Evolutionary conservation across 2,329 filamentous ascomycete species (phyloP).

Genomic region (Dactylonectria macrodidyma): DNA sequence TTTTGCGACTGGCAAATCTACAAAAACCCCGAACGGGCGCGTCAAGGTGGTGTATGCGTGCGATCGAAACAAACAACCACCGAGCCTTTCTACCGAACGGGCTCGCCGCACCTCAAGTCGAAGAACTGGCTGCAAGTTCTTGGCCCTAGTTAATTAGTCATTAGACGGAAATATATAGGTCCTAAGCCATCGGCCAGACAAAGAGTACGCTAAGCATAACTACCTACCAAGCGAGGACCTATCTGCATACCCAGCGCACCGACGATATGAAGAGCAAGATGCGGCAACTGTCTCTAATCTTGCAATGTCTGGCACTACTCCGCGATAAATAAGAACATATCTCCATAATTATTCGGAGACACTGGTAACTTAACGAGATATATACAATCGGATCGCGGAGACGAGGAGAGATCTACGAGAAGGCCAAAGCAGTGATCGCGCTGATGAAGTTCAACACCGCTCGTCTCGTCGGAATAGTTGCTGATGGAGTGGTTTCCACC

Average conservation of each 20-base stretch:
- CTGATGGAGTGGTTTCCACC: too few species aligned
- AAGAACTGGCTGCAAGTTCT: slow-evolving; percentile 33
- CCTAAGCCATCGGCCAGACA: slow-evolving; percentile 20
- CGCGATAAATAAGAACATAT: slow-evolving; percentile 35
- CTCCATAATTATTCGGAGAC: slow-evolving; percentile 29
- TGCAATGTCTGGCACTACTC: slow-evolving; percentile 29
- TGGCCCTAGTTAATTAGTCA: slow-evolving; percentile 23
- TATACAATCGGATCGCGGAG: slow-evolving; percentile 41
- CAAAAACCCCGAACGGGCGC: slow-evolving; percentile 24
- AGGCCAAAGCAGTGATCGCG: slow-evolving; percentile 32
- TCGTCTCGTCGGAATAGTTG: too few species aligned
- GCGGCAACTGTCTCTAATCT: not conserved
- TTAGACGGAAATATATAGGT: slow-evolving; percentile 1
- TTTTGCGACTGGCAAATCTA: slow-evolving; percentile 35
- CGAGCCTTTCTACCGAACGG: slow-evolving; percentile 35
- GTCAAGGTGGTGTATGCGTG: slow-evolving; percentile 26
- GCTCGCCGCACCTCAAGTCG: slow-evolving; percentile 21
- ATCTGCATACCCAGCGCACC: slow-evolving; percentile 14
- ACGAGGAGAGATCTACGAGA: slow-evolving; percentile 28
- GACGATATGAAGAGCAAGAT: slow-evolving; percentile 24
- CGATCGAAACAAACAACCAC: slow-evolving; percentile 24
- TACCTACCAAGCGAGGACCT: too few species aligned
- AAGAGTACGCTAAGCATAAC: not conserved
- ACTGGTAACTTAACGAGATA: slow-evolving; percentile 38
- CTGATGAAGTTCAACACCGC: too few species aligned